These are phyloP conservation scores for Lodderomyces oxycetoniae DNA, from an alignment of 1,139 yeast genomes.

Conservation along the genomic window DNA sequence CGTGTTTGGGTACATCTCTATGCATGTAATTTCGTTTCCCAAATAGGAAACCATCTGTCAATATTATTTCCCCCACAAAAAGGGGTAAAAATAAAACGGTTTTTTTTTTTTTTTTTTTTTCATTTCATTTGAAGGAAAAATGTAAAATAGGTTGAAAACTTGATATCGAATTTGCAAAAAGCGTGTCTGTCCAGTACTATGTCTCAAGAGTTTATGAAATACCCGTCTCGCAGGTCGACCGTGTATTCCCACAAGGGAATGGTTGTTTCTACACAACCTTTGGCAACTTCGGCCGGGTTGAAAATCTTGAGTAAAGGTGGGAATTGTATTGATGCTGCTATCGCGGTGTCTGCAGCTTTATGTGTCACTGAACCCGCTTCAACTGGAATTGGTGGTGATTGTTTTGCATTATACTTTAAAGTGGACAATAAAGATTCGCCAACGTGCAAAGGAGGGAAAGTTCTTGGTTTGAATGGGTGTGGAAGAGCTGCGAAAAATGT, in stretches of 20 bases:
- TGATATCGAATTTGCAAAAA: too few species aligned
- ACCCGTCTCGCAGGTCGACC: conserved; percentile 65
- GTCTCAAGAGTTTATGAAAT: conserved; percentile 23
- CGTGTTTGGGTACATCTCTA: too few species aligned
- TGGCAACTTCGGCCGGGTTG: conserved; percentile 73
- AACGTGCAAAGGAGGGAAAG: conserved; percentile 23
- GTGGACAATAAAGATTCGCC: conserved; percentile 18
- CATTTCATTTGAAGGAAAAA: too few species aligned
- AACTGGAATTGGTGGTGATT: conserved; percentile 83
- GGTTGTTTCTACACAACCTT: conserved; percentile 71
- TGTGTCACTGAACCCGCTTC: conserved; percentile 71
- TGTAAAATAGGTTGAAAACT: too few species aligned
- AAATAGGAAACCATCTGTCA: too few species aligned
- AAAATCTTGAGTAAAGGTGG: conserved; percentile 67
- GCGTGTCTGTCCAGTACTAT: conserved; percentile 8
- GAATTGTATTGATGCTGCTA: conserved; percentile 76
- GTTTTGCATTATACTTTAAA: conserved; percentile 62
- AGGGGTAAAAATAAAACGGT: too few species aligned
- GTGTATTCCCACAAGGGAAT: conserved; percentile 75
- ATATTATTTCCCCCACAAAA: too few species aligned
- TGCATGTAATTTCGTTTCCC: too few species aligned
- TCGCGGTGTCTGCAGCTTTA: conserved; percentile 73
- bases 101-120: too few species aligned
- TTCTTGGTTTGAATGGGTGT: conserved; percentile 70
- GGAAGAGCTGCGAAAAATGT: conserved; percentile 62